Evolutionary conservation across 1,139 yeast genomes (phyloP), one percentile per base, ranked within the genome.

Genomic region (Geotrichum histeridarum): DNA sequence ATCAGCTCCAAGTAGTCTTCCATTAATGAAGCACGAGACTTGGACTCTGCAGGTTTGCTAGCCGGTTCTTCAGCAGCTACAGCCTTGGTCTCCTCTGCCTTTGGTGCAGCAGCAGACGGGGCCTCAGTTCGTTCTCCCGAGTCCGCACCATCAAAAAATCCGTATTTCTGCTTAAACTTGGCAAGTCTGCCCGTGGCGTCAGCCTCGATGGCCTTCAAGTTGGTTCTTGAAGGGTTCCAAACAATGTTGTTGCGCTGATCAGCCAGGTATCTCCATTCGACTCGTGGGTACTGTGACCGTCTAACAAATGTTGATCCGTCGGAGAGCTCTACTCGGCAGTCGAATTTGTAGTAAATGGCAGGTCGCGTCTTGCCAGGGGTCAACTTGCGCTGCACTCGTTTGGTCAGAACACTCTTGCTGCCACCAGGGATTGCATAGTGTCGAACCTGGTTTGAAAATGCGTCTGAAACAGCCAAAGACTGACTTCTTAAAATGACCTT

Each of bases 271-370:
- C 95, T 78, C 67, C 88, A 77, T 67, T 93, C 96, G 55, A 80
- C 85, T 65, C 89, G 86, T 6, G 99, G 98, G 56, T 83, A 90
- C 62, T 87, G 96, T 0, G 96, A 83, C 65, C 88, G 78, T 71
- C 99, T 80, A 39, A 75, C 76, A 39, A 89, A 77, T 0, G 95
- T 95, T 33, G 96, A 86, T 1, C 99, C 99, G 68, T 93, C 98
- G 63, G 95, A 85, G 56, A 91, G 78, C 70, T 91, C 96, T 11
- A 93, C 91, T 48, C 79, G 73, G 42, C 94, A 86, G 60, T 91
- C 91, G 67, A 93, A 93, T 67, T 88, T 89, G 73, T 91, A 81
- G 72, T 88, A 91, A 46, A 91, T 86, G 43, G 96, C 90, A 1
- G 98, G 97, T 71, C 97, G 81, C 15, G 96, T 90, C 67, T 84